phyloP scores from a whole-genome alignment of 2,329 filamentous ascomycete species.

The Cyanodermella asteris region DNA sequence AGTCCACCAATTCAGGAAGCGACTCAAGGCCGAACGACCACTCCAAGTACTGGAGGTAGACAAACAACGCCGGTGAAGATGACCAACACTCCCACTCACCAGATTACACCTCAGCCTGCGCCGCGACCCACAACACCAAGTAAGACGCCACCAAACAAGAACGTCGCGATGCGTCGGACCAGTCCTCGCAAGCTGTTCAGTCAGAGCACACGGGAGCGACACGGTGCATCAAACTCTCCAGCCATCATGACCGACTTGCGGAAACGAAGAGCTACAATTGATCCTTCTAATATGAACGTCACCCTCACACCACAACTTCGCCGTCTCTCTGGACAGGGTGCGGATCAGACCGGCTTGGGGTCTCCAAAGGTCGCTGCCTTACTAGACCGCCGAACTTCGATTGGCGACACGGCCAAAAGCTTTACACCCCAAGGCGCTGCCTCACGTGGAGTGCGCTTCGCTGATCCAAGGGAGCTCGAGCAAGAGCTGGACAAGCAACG shows the following conservation, averaged over 20 bases:
- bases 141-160: conserved; percentile 28
- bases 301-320: conserved; percentile 39
- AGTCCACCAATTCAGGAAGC: conserved; percentile 7
- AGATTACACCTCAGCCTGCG: conserved; percentile 21
- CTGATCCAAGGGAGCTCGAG: conserved; percentile 40
- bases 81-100: conserved; percentile 18
- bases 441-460: conserved; percentile 35
- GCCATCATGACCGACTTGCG: no score
- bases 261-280: conserved; percentile 12
- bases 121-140: conserved; percentile 26
- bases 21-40: conserved; percentile 4
- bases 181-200: conserved; percentile 28
- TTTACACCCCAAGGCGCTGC: conserved; percentile 34
- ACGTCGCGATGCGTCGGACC: conserved; percentile 21
- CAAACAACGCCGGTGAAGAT: conserved; percentile 15
- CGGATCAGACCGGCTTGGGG: conserved; percentile 48
- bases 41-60: conserved; percentile 7
- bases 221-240: conserved; percentile 16
- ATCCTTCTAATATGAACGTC: conserved; percentile 21
- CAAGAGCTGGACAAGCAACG: conserved; percentile 41
- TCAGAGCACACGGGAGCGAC: conserved; percentile 20
- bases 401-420: conserved; percentile 40
- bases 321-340: conserved; percentile 44
- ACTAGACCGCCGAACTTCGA: conserved; percentile 47
- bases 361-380: conserved; percentile 53